Base-by-base conservation (phyloP, 1,284 basidiomycete species). In the Peniophora sp. region DNA sequence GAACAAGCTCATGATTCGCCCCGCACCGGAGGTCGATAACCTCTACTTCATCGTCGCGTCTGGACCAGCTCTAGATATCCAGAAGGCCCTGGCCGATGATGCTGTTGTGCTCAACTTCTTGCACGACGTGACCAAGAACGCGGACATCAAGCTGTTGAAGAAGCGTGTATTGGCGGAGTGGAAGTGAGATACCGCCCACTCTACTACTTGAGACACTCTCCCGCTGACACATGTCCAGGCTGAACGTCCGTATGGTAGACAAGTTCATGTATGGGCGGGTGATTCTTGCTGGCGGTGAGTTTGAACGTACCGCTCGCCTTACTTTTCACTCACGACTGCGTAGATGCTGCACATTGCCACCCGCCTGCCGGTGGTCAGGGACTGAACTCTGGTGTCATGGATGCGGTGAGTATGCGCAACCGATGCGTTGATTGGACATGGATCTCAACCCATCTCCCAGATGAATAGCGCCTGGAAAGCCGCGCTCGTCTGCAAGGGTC, bases 401-500 rank as follows among this genome's bases (percentile, higher is more conserved):
- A 58, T 35, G 49, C 56, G 3, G 55, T 55, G 41, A 24, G 55
- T 51, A 18, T 51, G n/a, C n/a, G 34, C 15, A 17, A 41, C 37
- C n/a, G n/a, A n/a, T n/a, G n/a, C n/a, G n/a, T n/a, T n/a, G n/a
- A n/a, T n/a, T n/a, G n/a, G n/a, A n/a, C n/a, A 12, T 32, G 27
- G 8, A n/a, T 8, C 37, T 20, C n/a, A 41, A 8, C 10, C 23
- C 14, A 22, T 43, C 36, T 11, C 20, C 14, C 24, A 68, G 68
- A 60, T 67, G 49, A 75, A 74, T 51, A 56, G 74, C 2, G 65
- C 58, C 0, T 75, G 72, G 73, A 74, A 75, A 47, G 49, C 74
- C 22, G 61, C 68, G 3, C 55, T 71, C 8, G 69, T 70, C 24
- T 49, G 64, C 27, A 68, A 69, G 27, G 61, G 61, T 2, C 53